A percentile compares a stretch with the other conserved stretches of the same genome.
These are phyloP conservation scores for Ophiostoma tasmaniense DNA, from an alignment of 2,329 filamentous ascomycete species.

Conservation along the genomic window DNA sequence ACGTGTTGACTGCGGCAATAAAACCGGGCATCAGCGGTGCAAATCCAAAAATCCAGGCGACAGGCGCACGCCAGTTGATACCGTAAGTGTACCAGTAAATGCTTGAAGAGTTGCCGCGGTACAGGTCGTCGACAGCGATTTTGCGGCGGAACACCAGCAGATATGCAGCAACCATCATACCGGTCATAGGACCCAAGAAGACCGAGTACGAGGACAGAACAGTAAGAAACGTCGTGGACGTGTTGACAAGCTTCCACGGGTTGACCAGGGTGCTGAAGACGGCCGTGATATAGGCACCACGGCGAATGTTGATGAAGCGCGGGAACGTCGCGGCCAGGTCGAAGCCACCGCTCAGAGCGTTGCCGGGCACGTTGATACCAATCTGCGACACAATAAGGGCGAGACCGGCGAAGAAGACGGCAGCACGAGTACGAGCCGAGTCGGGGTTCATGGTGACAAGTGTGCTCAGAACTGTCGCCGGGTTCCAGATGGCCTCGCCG, in stretches of 20 bases:
- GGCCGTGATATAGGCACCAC: background rate
- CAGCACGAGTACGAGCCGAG: background rate
- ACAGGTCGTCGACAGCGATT: constrained; percentile 6
- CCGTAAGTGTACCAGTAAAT: constrained; percentile 5
- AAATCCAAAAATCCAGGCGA: background rate
- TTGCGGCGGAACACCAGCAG: background rate
- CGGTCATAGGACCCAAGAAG: constrained; percentile 3
- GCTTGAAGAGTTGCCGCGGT: background rate
- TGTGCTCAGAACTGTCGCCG: background rate
- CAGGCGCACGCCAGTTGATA: constrained; percentile 4
- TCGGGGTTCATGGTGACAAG: background rate
- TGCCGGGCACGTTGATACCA: constrained; percentile 1
- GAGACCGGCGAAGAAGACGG: background rate
- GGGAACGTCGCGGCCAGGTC: background rate
- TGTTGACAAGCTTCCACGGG: constrained; percentile 8
- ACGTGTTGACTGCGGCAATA: constrained; percentile 1
- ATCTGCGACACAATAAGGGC: constrained; percentile 3
- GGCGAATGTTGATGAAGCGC: constrained; percentile 7
- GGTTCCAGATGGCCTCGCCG: constrained; percentile 6
- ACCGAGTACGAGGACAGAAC: constrained; percentile 4
- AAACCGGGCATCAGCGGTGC: constrained; percentile 4
- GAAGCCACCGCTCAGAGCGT: constrained; percentile 1
- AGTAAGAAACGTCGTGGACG: background rate
- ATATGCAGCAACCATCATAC: constrained; percentile 4
- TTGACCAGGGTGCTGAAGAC: background rate